Evolutionary conservation across 331 rosid species (phyloP), one percentile per base, ranked within the genome.

Genomic region (Telfairia occidentalis): DNA sequence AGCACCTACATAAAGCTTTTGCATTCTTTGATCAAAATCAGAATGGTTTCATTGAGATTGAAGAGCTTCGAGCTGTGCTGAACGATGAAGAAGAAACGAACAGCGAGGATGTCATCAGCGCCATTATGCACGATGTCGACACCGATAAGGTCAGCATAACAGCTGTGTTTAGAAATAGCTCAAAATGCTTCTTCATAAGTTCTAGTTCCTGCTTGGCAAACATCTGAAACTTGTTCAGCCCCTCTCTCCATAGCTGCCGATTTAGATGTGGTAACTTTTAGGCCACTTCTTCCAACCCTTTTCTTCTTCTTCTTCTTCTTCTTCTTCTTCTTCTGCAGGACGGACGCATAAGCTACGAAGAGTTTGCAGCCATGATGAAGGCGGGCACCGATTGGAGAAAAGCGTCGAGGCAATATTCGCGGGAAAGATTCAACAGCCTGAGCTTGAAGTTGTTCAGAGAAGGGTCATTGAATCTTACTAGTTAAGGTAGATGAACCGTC

Each of bases 341-440:
- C 73, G 99, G 97, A 77, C 85, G 75, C 75, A 95, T 95, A 84
- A 95, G 97, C 83, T 92, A 84, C 10, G 96, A 90, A 37, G 99
- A 95, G 71, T 95, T 95, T 75, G 83, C 90, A 5, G 59, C 87
- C 19, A 95, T 95, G 99, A 95, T 95, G 99, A 95, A 92, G 90
- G 93, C 97, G 0, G 99, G 97, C 12, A 95, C 99, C 50, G 97
- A 95, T 82, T 95, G 99, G 99, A 86, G 99, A 80, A 95, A 91
- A 81, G 98, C 96, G 16, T 91, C 98, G 57, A 90, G 97, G 76
- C 97, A 95, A 81, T 95, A 95, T 78, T 95, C 99, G 0, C 87
- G 99, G 28, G 99, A 95, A 74, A 86, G 93, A 87, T 95, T 95
- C 83, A 90, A 82, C 12, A 92, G 77, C 82, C 92, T 95, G 9